Conservation (phyloP, 129 eudicot genomes). For the Erigeron canadensis region DNA sequence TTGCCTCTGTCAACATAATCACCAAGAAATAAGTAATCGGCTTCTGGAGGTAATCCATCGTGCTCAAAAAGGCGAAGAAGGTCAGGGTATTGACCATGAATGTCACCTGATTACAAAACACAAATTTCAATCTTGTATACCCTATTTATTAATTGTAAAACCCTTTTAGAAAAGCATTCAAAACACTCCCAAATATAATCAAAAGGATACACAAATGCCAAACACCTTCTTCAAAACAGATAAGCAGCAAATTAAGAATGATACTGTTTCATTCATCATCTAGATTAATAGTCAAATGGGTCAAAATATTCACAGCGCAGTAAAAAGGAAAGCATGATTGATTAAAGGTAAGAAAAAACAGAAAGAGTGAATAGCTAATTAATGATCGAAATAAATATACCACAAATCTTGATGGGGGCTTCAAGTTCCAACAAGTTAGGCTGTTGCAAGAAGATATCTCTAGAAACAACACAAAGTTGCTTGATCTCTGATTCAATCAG, state of each 20-base stretch:
- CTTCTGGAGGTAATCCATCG: slow-evolving; percentile 53
- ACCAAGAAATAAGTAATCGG: slow-evolving; percentile 56
- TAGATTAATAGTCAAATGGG: slow-evolving; percentile 22
- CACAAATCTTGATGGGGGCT: slow-evolving; percentile 63
- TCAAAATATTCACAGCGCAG: background rate
- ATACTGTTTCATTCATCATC: background rate
- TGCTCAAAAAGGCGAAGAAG: slow-evolving; percentile 57
- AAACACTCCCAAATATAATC: background rate
- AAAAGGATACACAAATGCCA: background rate
- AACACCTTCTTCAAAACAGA: background rate
- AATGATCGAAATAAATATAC: no score
- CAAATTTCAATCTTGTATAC: background rate
- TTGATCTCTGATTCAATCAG: slow-evolving; percentile 55
- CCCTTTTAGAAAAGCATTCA: background rate
- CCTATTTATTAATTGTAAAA: background rate
- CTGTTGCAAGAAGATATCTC: slow-evolving; percentile 46
- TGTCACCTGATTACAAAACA: slow-evolving; percentile 44
- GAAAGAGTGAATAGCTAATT: background rate
- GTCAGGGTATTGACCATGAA: slow-evolving; percentile 69
- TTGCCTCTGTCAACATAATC: slow-evolving; percentile 66
- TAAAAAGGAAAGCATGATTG: slow-evolving; percentile 13
- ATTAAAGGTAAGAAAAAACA: background rate
- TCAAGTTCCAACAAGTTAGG: slow-evolving; percentile 47
- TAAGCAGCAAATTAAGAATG: background rate
- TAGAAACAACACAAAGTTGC: slow-evolving; percentile 44